phyloP scores from a whole-genome alignment of 176 grass and related monocot species.

The Musa schizocarpa region DNA sequence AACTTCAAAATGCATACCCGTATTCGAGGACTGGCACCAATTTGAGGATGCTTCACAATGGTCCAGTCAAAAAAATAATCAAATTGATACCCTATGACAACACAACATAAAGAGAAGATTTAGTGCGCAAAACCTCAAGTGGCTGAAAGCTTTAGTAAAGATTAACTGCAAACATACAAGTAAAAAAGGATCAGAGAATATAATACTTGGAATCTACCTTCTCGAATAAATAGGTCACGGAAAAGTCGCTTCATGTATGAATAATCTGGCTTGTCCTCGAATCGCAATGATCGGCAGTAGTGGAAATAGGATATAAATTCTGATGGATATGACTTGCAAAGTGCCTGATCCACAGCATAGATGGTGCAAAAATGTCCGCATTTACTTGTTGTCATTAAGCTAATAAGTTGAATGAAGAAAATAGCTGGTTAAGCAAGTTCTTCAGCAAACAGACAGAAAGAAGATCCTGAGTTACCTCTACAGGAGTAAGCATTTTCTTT shows the following conservation, averaged over 20 bases:
- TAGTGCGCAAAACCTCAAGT: neutral
- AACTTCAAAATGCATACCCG: slow-evolving; percentile 26
- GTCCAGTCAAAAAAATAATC: slow-evolving; percentile 91
- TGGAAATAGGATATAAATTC: slow-evolving; percentile 80
- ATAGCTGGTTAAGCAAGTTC: neutral
- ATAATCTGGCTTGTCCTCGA: slow-evolving; percentile 83
- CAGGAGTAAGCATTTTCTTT: slow-evolving; percentile 76
- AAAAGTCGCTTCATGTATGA: slow-evolving; percentile 64
- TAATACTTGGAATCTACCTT: slow-evolving; percentile 28
- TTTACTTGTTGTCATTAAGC: neutral
- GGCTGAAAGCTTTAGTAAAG: neutral
- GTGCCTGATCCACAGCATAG: slow-evolving; percentile 29
- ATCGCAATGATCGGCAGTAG: slow-evolving; percentile 64
- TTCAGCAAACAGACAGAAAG: neutral
- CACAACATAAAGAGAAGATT: neutral
- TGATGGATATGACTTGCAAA: slow-evolving; percentile 68
- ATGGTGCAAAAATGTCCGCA: neutral
- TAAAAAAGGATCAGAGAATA: neutral
- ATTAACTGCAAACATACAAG: neutral
- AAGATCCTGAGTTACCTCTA: slow-evolving; percentile 39
- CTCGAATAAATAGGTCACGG: slow-evolving; percentile 62
- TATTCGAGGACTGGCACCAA: slow-evolving; percentile 40
- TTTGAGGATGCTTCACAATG: slow-evolving; percentile 69
- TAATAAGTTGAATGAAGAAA: slow-evolving; percentile 4
- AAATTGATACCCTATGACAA: slow-evolving; percentile 49